Evolutionary conservation across 306 rosid species (phyloP), one percentile per base, ranked within the genome.

Genomic region (Cucumis hystrix): DNA sequence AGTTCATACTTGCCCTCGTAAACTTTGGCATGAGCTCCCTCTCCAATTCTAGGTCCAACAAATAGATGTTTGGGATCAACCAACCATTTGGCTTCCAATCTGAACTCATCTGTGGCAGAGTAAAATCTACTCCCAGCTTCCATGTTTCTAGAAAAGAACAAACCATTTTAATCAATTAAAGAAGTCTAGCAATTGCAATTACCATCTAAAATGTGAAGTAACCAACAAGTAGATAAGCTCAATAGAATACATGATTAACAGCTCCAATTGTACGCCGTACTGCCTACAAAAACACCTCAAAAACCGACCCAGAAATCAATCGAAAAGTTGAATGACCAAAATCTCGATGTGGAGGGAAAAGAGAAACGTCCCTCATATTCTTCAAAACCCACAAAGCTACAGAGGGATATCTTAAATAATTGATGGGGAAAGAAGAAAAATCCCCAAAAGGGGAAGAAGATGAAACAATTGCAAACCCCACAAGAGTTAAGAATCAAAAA

Each of bases 1-100:
- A 39, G 55, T 55, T 60, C 9, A 63, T 87, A 91, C 97, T 94
- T 94, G 80, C 97, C 98, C 89, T 94, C 91, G 0, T 91, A 94
- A 54, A 94, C 97, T 89, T 86, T 94, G 72, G 95, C 98, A 85
- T 94, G 98, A 85, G 97, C 97, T 71, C 98, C 97, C 43, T 94
- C 98, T 55, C 97, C 96, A 87, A 94, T 88, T 81, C 87, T 82
- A 18, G 98, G 97, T 21, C 97, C 98, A 39, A 94, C 98, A 80
- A 83, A 90, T 12, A 91, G 90, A 75, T 83, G 92, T 43, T 87
- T 84, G 62, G 97, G 97, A 85, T 91, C 96, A 89, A 94, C 78
- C 40, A 90, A 80, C 93, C 96, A 94, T 78, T 90, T 91, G 40
- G 89, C 76, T 80, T 94, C 97, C 85, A 91, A 87, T 83, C 86